Base-by-base conservation (phyloP, 768 basidiomycete genomes). In the Auricularia sp. region DNA sequence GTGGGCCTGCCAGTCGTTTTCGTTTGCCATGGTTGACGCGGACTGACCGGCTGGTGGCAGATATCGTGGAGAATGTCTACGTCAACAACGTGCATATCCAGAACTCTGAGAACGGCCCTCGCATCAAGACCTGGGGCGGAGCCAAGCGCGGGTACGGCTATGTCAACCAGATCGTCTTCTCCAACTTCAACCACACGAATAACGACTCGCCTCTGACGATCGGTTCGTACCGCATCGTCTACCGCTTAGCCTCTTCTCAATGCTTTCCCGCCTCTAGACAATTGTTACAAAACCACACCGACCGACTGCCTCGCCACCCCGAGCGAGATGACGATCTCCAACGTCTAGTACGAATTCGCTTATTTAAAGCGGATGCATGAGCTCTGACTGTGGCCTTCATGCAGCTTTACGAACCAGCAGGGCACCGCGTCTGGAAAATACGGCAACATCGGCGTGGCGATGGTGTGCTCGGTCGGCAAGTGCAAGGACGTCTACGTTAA, bases 121-220 rank as follows among this genome's bases (percentile, higher is more conserved):
- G 87, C 37, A 87, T 87, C 73, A 88, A 88, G 72, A 82, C 83
- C 1, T 88, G 81, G 77, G 85, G 85, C 5, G 87, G 85, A 21
- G 56, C 56, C 1, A 24, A 24, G 14, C 21, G 56, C 14, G 56
- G 56, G 16, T 59, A 59, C 5, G 56, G 56, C 18, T 35, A 35
- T 18, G 56, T 59, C 56, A 59, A 59, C 56, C 56, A 85, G 67
- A 73, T 85, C 70, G 83, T 82, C 0, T 85, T 83, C 71, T 67
- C 71, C n/a, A 75, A 78, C 67, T 85, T 85, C 71, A 65, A 77
- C 16, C 82, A 82, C 66, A 78, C 73, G 62, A 80, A 83, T 45
- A 83, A 84, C 56, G 83, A 85, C 65, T 79, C 83, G 67, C 85
- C 86, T 4, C 75, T 88, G 35, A 73, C 85, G 59, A 83, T 88